Evolutionary conservation across 2,329 filamentous ascomycete species (phyloP), one percentile per base, ranked within the genome.

Genomic region (Arthrobotrys pseudoclavata): DNA sequence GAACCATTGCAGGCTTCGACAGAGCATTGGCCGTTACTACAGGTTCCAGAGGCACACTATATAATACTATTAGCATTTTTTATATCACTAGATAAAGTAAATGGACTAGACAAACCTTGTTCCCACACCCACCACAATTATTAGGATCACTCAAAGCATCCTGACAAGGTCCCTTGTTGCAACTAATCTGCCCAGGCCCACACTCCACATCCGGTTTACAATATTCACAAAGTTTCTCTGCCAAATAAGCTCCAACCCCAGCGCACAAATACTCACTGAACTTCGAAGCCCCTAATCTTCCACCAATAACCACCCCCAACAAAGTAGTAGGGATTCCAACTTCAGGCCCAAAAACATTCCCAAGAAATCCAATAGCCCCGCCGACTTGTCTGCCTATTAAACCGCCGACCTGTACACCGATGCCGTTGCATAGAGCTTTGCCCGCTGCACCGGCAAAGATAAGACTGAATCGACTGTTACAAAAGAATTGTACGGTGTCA

Each of bases 71-170:
- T 48, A 63, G 60, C 26, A 40, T 22, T 31, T 31, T 13, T 10
- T 22, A 5, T 26, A 62, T 47, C 50, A n/a, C 6, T 37, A 15
- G 37, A 40, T n/a, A 15, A 9, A 29, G 15, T 31, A 53, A 18
- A 26, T 15, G 12, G 9, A 4, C 12, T 15, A 29, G 12, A 24
- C 55, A 18, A 50, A 63, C 60, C 24, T 29, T 63, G 9, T 48
- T 48, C 26, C 60, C 60, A 34, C 60, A 63, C 22, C 60, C 60
- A 63, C 60, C 60, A 6, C 60, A 63, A 22, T 63, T 63, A 22
- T 50, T 63, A 20, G 60, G 60, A 15, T 63, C 60, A 22, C 42
- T 63, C n/a, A 63, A 34, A 48, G 45, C 45, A 63, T 63, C 60
- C n/a, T 63, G 60, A 34, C 60, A 63, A 20, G 60, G 60, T 2